Conservation (phyloP, 192 early-diverging fungal genomes). For the Cetraspora pellucida region DNA sequence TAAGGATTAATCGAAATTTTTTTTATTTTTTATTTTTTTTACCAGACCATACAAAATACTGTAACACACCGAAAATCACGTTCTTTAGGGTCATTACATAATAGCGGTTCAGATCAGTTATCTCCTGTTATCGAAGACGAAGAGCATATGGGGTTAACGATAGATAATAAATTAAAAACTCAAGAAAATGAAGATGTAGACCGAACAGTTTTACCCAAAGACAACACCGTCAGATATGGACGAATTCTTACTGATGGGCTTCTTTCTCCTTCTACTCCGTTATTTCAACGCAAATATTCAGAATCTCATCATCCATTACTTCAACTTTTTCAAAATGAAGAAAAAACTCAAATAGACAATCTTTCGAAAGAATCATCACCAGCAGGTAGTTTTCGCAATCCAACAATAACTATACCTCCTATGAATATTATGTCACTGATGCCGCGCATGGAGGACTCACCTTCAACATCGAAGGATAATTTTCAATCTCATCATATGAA, state of each 20-base stretch:
- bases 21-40: too few species aligned
- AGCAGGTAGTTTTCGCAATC: not conserved
- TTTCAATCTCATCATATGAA: not conserved
- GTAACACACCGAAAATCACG: conserved; percentile 23
- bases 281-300: conserved; percentile 29
- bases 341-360: not conserved
- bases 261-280: conserved; percentile 13
- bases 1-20: not conserved
- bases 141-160: conserved; percentile 2
- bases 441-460: conserved; percentile 2
- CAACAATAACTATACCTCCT: conserved; percentile 27
- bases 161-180: not conserved
- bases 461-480: conserved; percentile 8
- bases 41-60: conserved; percentile 19
- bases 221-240: not conserved
- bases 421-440: conserved; percentile 7
- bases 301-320: conserved; percentile 23
- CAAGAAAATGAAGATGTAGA: conserved; percentile 3
- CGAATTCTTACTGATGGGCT: not conserved
- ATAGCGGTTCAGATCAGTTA: conserved; percentile 18
- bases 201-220: conserved; percentile 20
- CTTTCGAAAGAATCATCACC: conserved; percentile 11
- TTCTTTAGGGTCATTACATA: conserved; percentile 16
- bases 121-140: conserved; percentile 32
- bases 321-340: conserved; percentile 25